Evolutionary conservation across 805 yeast genomes (phyloP), one percentile per base, ranked within the genome.

Genomic region (Monosporozyma solicola): DNA sequence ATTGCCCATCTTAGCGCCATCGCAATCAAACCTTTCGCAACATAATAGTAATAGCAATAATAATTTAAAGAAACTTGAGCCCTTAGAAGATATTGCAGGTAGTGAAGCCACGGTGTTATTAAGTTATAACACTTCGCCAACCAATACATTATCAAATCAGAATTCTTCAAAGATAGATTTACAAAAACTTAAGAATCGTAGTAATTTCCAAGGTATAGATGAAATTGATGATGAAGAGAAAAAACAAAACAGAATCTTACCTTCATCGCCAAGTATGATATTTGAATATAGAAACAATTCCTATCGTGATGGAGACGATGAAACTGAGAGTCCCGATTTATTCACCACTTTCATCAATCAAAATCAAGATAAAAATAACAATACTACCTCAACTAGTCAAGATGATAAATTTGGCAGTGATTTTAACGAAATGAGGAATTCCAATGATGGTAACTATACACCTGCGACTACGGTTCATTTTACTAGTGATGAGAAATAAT

Each of bases 241-340:
- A 20, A 64, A 65, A 41, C 60, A 61, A 39, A 62, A 62, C 44
- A 58, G 62, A 27, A 57, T 61, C 6, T 61, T 68, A 56, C 70
- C 70, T 13, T 66, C 70, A 1, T 66, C 70, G 9, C 72, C 70
- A 7, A 59, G 62, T 15, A 62, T 62, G 47, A 62, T 63, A 62
- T 65, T 61, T 48, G 60, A 57, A 20, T 65, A 64, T 46, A 51
- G 59, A 49, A 43, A 54, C 8, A 49, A 37, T 35, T 31, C 48
- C 11, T 41, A 50, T 2, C 55, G 47, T 47, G 57, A 52, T 37
- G 55, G 54, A 10, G 43, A 52, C 10, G 56, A 55, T 9, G 52
- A 49, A 33, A n/a, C 35, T 20, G 60, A 57, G n/a, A 50, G 53
- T 15, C 58, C 59, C 35, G 66, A 61, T 48, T 53, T 63, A 33